phyloP scores from a whole-genome alignment of 345 rosid species.

The Syzygium oleosum region DNA sequence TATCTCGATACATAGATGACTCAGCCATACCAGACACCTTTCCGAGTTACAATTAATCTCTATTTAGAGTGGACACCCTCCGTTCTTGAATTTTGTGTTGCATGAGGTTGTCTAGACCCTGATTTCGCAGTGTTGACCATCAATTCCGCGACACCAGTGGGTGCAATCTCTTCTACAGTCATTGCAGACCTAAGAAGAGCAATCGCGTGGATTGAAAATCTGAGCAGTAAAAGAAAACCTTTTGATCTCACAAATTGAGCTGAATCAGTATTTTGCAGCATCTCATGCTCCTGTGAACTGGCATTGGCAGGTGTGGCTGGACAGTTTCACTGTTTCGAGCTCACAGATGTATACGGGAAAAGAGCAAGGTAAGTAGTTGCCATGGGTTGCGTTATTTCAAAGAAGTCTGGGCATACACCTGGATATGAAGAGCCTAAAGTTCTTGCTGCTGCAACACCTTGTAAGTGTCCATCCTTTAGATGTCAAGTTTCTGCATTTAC shows the following conservation, averaged over 20 bases:
- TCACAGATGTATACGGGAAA: not conserved
- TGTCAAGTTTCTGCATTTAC: not conserved
- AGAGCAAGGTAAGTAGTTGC: not conserved
- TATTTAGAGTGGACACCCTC: not conserved
- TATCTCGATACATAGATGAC: not conserved
- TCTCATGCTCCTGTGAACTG: not conserved
- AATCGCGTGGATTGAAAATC: not conserved
- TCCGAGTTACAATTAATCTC: not conserved
- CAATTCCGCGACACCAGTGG: not conserved
- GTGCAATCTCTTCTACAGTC: not conserved
- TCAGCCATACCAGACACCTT: not conserved
- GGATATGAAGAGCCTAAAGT: slow-evolving; percentile 58
- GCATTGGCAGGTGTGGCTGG: not conserved
- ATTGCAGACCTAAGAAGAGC: not conserved
- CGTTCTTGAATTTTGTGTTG: not conserved
- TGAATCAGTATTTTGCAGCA: not conserved
- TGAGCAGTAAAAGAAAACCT: not conserved
- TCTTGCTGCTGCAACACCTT: slow-evolving; percentile 71
- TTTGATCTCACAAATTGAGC: not conserved
- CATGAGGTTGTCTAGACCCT: not conserved
- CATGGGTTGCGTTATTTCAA: slow-evolving; percentile 40
- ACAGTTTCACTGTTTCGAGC: not conserved
- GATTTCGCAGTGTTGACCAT: not conserved
- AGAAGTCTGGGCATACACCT: slow-evolving; percentile 16
- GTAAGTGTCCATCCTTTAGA: slow-evolving; percentile 24